Evolutionary conservation across 2,329 filamentous ascomycete genomes (phyloP).

Genomic region (Alternaria panax): DNA sequence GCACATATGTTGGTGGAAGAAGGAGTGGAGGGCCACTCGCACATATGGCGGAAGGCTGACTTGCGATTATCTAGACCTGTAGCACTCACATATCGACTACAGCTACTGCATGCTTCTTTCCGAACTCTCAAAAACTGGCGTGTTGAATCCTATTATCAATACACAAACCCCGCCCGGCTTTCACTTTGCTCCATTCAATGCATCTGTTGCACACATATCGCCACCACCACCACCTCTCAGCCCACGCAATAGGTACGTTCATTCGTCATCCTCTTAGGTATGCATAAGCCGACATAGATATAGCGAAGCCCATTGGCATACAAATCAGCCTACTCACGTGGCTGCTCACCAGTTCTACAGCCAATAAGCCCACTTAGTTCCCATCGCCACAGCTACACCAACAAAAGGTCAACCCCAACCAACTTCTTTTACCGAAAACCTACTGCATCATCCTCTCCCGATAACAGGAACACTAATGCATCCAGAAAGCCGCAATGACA

Average conservation of each 20-base stretch:
- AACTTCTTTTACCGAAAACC: accelerated
- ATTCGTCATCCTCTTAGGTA: background rate
- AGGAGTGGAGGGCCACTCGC: background rate
- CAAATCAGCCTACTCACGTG: background rate
- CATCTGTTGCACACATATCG: background rate
- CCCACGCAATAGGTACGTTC: background rate
- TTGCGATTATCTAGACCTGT: background rate
- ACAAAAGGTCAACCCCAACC: background rate
- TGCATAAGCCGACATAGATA: background rate
- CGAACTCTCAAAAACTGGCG: accelerated
- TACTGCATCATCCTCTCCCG: background rate
- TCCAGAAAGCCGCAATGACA: background rate
- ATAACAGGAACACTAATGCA: accelerated
- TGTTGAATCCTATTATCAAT: background rate
- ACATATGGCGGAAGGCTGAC: background rate
- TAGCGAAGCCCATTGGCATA: background rate
- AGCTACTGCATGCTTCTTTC: background rate
- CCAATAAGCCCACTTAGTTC: background rate
- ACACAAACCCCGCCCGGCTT: background rate
- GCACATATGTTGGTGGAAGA: background rate
- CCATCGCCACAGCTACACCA: background rate
- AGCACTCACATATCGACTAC: background rate
- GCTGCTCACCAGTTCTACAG: background rate
- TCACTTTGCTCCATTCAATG: background rate
- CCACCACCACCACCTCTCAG: background rate